phyloP scores from a whole-genome alignment of 352 stramenopile species.

The Pythium diclinum region DNA sequence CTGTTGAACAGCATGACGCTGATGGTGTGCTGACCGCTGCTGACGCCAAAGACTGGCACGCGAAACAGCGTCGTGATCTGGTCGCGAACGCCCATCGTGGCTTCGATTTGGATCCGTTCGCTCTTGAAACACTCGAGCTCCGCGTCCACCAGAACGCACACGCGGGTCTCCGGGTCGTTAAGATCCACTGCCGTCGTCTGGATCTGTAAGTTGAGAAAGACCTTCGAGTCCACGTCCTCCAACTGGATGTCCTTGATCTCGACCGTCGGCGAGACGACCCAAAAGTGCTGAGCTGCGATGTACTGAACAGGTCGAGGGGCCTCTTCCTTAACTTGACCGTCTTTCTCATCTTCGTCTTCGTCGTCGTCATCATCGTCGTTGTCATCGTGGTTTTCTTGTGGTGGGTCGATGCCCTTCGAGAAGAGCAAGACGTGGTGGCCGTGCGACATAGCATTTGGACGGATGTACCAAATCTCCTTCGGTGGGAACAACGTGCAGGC shows the following conservation, averaged over 20 bases:
- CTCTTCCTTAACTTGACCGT: background rate
- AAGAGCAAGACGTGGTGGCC: constrained; percentile 51
- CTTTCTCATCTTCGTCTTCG: background rate
- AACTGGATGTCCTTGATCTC: constrained; percentile 23
- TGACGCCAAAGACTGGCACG: constrained; percentile 34
- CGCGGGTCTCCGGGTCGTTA: constrained; percentile 31
- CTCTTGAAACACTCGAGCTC: constrained; percentile 42
- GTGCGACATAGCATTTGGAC: constrained; percentile 11
- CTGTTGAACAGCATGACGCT: constrained; percentile 44
- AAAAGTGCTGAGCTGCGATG: constrained; percentile 38
- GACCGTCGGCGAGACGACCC: constrained; percentile 37
- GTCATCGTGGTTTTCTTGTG: constrained; percentile 17
- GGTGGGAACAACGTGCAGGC: constrained; percentile 27
- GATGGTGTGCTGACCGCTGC: constrained; percentile 29
- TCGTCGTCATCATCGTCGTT: background rate
- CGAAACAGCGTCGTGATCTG: constrained; percentile 32
- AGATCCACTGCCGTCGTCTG: constrained; percentile 45
- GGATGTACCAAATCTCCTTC: constrained; percentile 34
- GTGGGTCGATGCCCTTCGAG: constrained; percentile 7
- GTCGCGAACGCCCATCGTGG: background rate
- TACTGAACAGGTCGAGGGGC: constrained; percentile 18
- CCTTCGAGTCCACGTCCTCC: background rate
- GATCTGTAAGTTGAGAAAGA: constrained; percentile 31
- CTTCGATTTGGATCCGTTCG: constrained; percentile 29
- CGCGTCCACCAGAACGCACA: constrained; percentile 47